phyloP scores from a whole-genome alignment of 1,284 basidiomycete species.

The Ceratobasidium sp. region DNA sequence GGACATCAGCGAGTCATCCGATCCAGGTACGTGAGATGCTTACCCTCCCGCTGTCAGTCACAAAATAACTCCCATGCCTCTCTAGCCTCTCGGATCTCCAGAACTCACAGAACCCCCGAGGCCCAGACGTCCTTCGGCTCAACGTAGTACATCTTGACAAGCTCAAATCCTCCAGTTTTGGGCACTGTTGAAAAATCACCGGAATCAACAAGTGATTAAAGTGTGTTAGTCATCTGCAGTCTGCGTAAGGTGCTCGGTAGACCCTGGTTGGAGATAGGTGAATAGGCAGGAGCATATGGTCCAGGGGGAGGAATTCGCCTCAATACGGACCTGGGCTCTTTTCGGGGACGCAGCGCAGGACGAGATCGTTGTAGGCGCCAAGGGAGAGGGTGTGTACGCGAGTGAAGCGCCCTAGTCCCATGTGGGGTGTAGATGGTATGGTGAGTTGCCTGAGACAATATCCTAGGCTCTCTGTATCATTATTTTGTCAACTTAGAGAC shows the following conservation, averaged over 20 bases:
- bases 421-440: too few relatives aligned
- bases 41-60: not conserved
- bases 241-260: constrained; percentile 22
- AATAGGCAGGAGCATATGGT: not conserved
- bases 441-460: too few relatives aligned
- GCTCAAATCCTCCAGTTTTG: not conserved
- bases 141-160: not conserved
- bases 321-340: not conserved
- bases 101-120: not conserved
- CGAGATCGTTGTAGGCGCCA: constrained; percentile 5
- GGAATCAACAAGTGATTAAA: not conserved
- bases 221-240: constrained; percentile 16
- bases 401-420: not conserved
- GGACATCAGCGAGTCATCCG: too few relatives aligned
- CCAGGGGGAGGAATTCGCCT: too few relatives aligned
- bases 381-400: constrained; percentile 2
- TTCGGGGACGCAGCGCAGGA: not conserved
- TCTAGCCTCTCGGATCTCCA: not conserved
- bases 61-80: not conserved
- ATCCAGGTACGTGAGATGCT: not conserved
- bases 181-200: too few relatives aligned
- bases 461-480: too few relatives aligned
- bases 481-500: too few relatives aligned
- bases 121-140: not conserved
- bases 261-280: not conserved